These are phyloP conservation scores for Ophiorrhiza pumila DNA, from an alignment of 257 asterid species.

Conservation along the genomic window DNA sequence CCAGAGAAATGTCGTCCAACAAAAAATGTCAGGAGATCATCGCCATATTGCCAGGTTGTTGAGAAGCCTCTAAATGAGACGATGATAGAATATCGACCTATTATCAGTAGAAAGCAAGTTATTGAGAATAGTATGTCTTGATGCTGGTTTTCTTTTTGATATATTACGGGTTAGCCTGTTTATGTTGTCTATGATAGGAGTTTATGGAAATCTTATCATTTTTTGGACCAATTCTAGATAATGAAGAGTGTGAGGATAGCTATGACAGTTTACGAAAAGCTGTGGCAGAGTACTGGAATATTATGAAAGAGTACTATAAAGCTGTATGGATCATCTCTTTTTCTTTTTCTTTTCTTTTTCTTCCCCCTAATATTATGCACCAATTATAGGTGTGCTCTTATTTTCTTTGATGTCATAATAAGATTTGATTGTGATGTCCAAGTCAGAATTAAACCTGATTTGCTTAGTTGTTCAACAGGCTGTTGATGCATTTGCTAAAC, in stretches of 20 bases:
- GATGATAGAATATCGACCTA: conserved; percentile 39
- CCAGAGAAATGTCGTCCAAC: conserved; percentile 14
- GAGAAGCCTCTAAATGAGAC: conserved; percentile 46
- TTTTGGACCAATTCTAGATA: conserved; percentile 27
- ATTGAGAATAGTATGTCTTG: conserved; percentile 31
- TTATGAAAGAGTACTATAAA: conserved; percentile 65
- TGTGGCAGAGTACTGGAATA: conserved; percentile 50
- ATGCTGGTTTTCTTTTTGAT: not conserved
- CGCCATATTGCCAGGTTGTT: conserved; percentile 37
- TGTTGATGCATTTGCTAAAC: conserved; percentile 42
- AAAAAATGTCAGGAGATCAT: conserved; percentile 25
- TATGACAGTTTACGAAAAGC: conserved; percentile 61
- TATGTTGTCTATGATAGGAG: not conserved
- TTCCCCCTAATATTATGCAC: not conserved
- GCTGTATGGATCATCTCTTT: conserved; percentile 44
- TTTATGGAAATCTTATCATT: not conserved
- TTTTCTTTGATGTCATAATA: conserved; percentile 7
- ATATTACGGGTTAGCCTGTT: too few relatives aligned
- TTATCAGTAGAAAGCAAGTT: conserved; percentile 42
- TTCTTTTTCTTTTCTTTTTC: too few relatives aligned
- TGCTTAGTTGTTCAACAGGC: conserved; percentile 45
- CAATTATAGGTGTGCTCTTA: not conserved
- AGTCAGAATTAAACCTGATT: conserved; percentile 5
- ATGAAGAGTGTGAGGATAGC: conserved; percentile 39
- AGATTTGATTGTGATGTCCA: conserved; percentile 5